A percentile compares a stretch with the other conserved stretches of the same genome.
Conservation (phyloP, 1,284 basidiomycete species). For the Trichosporon sp. region DNA sequence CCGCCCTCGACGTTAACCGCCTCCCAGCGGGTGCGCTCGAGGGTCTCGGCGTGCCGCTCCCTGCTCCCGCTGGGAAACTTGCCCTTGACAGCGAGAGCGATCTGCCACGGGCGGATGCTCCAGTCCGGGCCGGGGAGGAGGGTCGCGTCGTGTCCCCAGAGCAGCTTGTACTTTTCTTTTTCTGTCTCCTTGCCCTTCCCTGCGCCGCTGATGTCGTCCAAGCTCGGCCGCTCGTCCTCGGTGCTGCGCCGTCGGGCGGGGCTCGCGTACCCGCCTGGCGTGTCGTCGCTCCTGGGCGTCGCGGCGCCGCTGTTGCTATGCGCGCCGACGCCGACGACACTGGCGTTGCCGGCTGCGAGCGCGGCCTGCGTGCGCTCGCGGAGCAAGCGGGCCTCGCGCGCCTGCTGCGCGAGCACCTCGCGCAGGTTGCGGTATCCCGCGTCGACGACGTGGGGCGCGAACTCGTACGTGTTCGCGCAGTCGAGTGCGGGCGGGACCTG, state of each 20-base stretch:
- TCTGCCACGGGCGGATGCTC: conserved; percentile 37
- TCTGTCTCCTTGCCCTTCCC: neutral
- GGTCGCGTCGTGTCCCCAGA: conserved; percentile 14
- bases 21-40: conserved; percentile 6
- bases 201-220: neutral
- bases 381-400: neutral
- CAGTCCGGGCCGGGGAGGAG: conserved; percentile 31
- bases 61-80: conserved; percentile 26
- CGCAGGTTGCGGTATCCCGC: neutral
- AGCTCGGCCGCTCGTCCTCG: neutral
- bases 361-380: neutral
- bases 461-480: conserved; percentile 31
- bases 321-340: neutral
- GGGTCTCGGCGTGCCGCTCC: conserved; percentile 10
- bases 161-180: conserved; percentile 11
- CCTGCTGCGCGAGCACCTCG: neutral
- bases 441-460: conserved; percentile 27
- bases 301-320: neutral
- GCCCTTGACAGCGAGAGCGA: conserved; percentile 28
- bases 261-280: neutral
- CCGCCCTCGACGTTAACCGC: neutral
- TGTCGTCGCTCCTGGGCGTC: neutral
- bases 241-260: neutral
- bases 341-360: neutral
- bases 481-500: conserved; percentile 31